Conservation (phyloP, 2,329 filamentous ascomycete genomes). For the Phialemoniopsis sp. region DNA sequence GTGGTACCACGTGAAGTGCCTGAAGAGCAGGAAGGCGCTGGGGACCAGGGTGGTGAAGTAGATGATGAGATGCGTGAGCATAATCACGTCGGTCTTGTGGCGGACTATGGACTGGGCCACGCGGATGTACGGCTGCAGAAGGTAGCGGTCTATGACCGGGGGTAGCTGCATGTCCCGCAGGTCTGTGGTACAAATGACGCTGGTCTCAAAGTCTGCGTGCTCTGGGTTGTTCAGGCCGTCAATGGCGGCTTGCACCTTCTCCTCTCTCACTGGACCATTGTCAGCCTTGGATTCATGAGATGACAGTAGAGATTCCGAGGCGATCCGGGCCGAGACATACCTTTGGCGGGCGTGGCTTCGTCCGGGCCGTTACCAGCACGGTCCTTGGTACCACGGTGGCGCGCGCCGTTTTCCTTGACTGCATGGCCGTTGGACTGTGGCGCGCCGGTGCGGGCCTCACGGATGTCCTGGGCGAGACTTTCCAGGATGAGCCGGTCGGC, state of each 20-base stretch:
- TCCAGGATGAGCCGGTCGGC: no score
- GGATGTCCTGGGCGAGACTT: no score
- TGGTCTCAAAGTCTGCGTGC: conserved; percentile 37
- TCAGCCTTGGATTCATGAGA: no score
- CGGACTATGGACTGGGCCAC: conserved; percentile 55
- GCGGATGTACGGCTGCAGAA: conserved; percentile 57
- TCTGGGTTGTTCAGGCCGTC: conserved; percentile 35
- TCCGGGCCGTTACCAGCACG: no score
- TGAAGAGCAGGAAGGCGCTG: conserved; percentile 62
- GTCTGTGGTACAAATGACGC: conserved; percentile 37
- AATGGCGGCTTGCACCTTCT: conserved; percentile 18
- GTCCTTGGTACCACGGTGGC: no score
- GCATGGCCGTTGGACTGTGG: no score
- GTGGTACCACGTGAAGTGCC: conserved; percentile 64
- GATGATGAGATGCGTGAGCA: conserved; percentile 71
- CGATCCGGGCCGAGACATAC: no score
- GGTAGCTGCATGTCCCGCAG: conserved; percentile 28
- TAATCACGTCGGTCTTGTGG: conserved; percentile 68
- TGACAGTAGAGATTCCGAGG: no score
- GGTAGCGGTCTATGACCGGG: conserved; percentile 35
- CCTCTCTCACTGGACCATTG: no score
- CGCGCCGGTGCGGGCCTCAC: no score
- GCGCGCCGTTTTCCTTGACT: no score
- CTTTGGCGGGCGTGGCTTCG: no score
- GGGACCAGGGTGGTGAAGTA: conserved; percentile 69